A percentile compares a stretch with the other conserved stretches of the same genome.
These are phyloP conservation scores for Ustilago xerochloae DNA, from an alignment of 1,284 basidiomycete species.

Conservation along the genomic window DNA sequence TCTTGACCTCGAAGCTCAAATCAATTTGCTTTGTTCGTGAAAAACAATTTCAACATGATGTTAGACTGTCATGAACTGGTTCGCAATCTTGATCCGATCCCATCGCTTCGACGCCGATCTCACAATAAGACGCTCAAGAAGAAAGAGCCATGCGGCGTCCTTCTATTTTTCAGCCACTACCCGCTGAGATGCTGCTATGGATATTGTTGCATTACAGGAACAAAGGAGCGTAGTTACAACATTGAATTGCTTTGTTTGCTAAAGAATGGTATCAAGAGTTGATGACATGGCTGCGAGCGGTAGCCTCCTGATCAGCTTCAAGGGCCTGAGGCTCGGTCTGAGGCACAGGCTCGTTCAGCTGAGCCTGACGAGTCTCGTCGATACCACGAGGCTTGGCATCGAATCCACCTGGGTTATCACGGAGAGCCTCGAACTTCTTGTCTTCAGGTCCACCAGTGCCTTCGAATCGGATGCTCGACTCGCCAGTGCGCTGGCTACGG, in stretches of 20 bases:
- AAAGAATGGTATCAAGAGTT: slow-evolving; percentile 24
- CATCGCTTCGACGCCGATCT: no score
- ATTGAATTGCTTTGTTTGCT: not conserved
- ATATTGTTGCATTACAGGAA: not conserved
- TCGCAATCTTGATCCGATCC: no score
- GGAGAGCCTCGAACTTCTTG: slow-evolving; percentile 50
- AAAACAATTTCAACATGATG: no score
- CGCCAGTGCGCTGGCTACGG: slow-evolving; percentile 45
- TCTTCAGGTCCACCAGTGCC: slow-evolving; percentile 56
- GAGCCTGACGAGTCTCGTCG: slow-evolving; percentile 42
- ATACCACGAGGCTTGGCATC: slow-evolving; percentile 42
- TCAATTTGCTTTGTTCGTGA: no score
- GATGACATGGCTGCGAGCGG: slow-evolving; percentile 46
- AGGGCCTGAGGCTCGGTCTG: slow-evolving; percentile 54
- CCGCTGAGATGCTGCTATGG: no score
- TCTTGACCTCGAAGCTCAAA: no score
- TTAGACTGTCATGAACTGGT: no score
- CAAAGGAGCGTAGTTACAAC: not conserved
- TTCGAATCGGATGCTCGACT: slow-evolving; percentile 56
- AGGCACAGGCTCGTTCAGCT: slow-evolving; percentile 50
- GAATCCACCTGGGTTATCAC: slow-evolving; percentile 52
- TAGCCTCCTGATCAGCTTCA: slow-evolving; percentile 49
- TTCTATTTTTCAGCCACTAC: not conserved
- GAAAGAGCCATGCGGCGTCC: no score
- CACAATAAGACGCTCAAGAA: no score